These are phyloP conservation scores for Pterocarpus santalinus DNA, from an alignment of 306 rosid genomes.

Conservation along the genomic window DNA sequence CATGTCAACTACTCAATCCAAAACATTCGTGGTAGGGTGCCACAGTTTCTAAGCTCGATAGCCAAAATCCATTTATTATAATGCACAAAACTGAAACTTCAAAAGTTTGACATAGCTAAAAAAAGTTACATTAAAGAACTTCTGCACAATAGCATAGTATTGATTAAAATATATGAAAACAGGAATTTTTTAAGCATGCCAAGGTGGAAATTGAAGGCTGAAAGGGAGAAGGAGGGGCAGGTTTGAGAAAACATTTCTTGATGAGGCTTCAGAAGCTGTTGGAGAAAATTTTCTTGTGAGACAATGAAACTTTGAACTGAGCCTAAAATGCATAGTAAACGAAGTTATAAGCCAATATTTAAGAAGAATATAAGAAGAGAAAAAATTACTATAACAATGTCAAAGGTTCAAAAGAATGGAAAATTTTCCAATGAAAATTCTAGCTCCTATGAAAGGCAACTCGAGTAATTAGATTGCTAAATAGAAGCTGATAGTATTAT, in stretches of 20 bases:
- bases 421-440: not conserved
- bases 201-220: not conserved
- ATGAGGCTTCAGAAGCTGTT: not conserved
- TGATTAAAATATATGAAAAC: not conserved
- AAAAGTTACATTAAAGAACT: not conserved
- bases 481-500: not conserved
- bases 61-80: not conserved
- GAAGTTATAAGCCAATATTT: not conserved
- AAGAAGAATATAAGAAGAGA: not conserved
- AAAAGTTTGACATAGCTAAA: not conserved
- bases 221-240: not conserved
- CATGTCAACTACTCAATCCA: not conserved
- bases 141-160: not conserved
- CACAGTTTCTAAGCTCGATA: conserved; percentile 19
- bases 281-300: no score
- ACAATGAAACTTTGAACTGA: no score
- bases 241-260: not conserved
- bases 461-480: not conserved
- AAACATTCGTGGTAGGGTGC: not conserved
- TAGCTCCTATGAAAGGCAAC: not conserved
- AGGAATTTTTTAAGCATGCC: not conserved
- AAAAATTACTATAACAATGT: not conserved
- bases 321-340: no score
- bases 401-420: not conserved
- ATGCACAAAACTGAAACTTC: not conserved